Evolutionary conservation across 176 grass and related monocot genomes (phyloP), one percentile per base, ranked within the genome.

Genomic region (Olyra latifolia): DNA sequence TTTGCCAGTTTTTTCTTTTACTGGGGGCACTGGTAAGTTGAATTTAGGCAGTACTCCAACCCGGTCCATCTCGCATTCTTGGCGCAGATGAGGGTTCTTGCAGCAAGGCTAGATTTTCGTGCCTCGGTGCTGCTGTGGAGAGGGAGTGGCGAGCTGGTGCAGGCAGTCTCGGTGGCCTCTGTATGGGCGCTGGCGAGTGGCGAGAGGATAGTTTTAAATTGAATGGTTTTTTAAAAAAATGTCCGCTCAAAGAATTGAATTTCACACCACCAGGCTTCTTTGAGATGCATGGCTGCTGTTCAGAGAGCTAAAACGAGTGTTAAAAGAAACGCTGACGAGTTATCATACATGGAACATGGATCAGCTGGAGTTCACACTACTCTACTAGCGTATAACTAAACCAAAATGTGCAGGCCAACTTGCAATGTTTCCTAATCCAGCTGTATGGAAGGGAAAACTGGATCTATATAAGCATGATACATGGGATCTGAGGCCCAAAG

Each of bases 201-300:
- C n/a, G n/a, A n/a, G n/a, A n/a, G n/a, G n/a, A n/a, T n/a, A n/a
- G n/a, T n/a, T n/a, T n/a, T n/a, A n/a, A n/a, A n/a, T n/a, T n/a
- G n/a, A n/a, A n/a, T n/a, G n/a, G n/a, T n/a, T n/a, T n/a, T n/a
- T n/a, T n/a, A n/a, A n/a, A n/a, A n/a, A n/a, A n/a, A 58, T 98
- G 90, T 44, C 86, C 84, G 66, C 92, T 98, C 86, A 98, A 82
- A 74, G 88, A 90, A 78, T 83, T 78, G 65, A 92, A 98, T 75
- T 86, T 87, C 68, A 98, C 69, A 17, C 83, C 85, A 48, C 91
- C 83, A 66, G 62, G 79, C 74, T 88, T 94, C 82, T 77, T 95
- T 67, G 79, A 79, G 32, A 87, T n/a, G n/a, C n/a, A n/a, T 71
- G 30, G 75, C 66, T 77, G 75, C 71, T 89, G 80, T 89, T 82